Evolutionary conservation across 2,329 filamentous ascomycete species (phyloP), one percentile per base, ranked within the genome.

Genomic region (Claviceps arundinis): DNA sequence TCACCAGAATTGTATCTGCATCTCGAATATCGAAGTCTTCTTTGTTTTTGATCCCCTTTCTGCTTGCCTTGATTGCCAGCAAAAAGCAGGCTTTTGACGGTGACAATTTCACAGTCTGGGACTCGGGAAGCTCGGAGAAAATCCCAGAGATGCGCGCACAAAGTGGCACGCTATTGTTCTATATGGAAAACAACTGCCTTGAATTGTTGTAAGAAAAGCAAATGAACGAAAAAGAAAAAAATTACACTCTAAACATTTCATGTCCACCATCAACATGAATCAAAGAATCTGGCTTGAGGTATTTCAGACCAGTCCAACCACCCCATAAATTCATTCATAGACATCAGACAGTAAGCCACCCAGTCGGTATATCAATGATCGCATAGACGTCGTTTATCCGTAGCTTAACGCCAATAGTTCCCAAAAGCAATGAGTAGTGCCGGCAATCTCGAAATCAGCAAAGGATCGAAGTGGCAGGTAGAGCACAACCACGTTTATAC

Each of bases 371-470:
- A 46, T 41, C 40, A 30, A 51, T 37, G 40, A 48, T 54, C 42
- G 34, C 42, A 46, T 37, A 42, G 43, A 46, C 49, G 47, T 49
- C 37, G 37, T 34, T 11, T 38, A 54, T 51, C 52, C 52, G 41
- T 46, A 11, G 37, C 13, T 37, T 37, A 54, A 54, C 49, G 52
- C 52, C 52, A 16, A 46, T 37, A 37, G 17, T 45, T 24, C 8
- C 17, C 19, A 16, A 46, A 24, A 45, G 5, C 2, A 40, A 50
- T 37, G 16, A 48, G 22, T 26, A 7, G 14, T 13, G 4, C 14
- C n/a, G 17, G 5, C 30, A 24, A n/a, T 17, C n/a, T 38, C 4
- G 4, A 16, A 19, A n/a, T 19, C 17, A 26, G 17, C 17, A 44
- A 17, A 37, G 30, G 26, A 24, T 43, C 7, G 30, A 26, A 4